These are phyloP conservation scores for Talaromyces sp. DNA, from an alignment of 2,329 filamentous ascomycete genomes.

Conservation along the genomic window DNA sequence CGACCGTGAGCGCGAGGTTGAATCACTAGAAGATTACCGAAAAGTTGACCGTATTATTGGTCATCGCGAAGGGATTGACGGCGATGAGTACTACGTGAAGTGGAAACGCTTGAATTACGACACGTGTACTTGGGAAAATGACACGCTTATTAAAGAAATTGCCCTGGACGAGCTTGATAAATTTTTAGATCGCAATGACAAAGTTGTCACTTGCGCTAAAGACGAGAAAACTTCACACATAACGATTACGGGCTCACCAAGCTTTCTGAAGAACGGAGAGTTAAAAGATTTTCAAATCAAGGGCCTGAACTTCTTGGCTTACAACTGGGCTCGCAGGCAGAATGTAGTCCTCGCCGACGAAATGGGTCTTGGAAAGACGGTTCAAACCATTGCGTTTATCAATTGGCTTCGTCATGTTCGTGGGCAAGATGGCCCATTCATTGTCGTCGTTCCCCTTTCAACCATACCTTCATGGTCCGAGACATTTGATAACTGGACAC, in stretches of 20 bases:
- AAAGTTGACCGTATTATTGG: constrained; percentile 91
- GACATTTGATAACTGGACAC: constrained; percentile 94
- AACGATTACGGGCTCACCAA: constrained; percentile 72
- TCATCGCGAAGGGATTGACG: constrained; percentile 71
- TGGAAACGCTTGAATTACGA: constrained; percentile 96
- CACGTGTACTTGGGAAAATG: constrained; percentile 87
- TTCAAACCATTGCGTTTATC: constrained; percentile 94
- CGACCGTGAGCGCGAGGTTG: constrained; percentile 86
- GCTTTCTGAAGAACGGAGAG: constrained; percentile 77
- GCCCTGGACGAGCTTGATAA: constrained; percentile 89
- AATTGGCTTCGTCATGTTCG: constrained; percentile 93
- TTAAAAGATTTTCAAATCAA: constrained; percentile 90
- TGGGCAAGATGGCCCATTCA: constrained; percentile 85
- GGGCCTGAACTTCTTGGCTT: constrained; percentile 89
- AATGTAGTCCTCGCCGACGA: constrained; percentile 98
- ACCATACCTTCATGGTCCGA: constrained; percentile 98
- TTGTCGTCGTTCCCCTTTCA: constrained; percentile 94
- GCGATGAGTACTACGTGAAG: constrained; percentile 87
- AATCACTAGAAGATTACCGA: constrained; percentile 83
- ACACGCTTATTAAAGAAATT: constrained; percentile 66
- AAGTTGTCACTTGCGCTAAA: constrained; percentile 74
- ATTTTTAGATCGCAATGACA: constrained; percentile 76
- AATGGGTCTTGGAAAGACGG: constrained; percentile 97
- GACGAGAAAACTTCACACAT: constrained; percentile 70
- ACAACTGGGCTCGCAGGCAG: constrained; percentile 90